These are phyloP conservation scores for Saururus chinensis DNA, from an alignment of 164 flowering plant species.

Conservation along the genomic window DNA sequence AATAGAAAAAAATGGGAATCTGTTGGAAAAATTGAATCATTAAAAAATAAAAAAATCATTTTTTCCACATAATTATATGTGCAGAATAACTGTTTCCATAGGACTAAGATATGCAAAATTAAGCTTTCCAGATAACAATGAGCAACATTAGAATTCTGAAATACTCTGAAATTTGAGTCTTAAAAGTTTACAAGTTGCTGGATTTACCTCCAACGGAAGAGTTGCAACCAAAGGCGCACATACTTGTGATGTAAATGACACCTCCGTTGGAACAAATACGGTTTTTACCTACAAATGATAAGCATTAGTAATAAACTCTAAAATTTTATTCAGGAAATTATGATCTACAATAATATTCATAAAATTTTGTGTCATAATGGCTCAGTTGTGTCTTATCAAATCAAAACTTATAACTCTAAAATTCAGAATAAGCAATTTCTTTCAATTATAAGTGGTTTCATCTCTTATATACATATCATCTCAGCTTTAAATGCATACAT, in stretches of 20 bases:
- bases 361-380: no score
- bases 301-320: not conserved
- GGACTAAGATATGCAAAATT: not conserved
- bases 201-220: conserved; percentile 74
- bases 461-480: not conserved
- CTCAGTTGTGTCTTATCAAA: no score
- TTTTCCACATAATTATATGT: not conserved
- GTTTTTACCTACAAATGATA: conserved; percentile 55
- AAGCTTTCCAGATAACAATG: not conserved
- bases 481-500: no score
- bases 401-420: not conserved
- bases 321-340: not conserved
- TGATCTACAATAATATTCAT: no score
- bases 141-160: no score
- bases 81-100: not conserved
- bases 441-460: not conserved
- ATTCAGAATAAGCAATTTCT: not conserved
- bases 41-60: no score
- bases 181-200: not conserved
- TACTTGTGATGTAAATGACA: conserved; percentile 43
- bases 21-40: not conserved
- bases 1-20: no score
- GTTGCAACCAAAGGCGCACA: conserved; percentile 89
- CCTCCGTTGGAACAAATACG: conserved; percentile 62
- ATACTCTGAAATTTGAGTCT: not conserved